Evolutionary conservation across 352 stramenopile species (phyloP).

Genomic region (Globisporangium nodosum): DNA sequence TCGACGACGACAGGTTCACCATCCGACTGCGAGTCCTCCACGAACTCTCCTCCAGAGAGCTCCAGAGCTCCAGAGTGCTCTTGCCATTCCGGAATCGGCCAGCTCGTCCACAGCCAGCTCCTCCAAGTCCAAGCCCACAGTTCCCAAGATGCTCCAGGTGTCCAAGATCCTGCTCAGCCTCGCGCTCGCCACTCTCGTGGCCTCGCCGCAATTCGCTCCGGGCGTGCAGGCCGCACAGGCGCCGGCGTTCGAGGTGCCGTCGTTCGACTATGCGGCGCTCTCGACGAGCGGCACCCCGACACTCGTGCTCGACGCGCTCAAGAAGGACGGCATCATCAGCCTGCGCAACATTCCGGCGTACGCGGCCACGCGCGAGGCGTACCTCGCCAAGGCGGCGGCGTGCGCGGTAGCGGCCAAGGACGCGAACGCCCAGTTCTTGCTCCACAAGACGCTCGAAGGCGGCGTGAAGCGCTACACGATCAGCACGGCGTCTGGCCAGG

Average conservation of each 20-base stretch:
- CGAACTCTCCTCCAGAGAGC: conserved; percentile 1
- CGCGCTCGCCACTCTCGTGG: conserved; percentile 2
- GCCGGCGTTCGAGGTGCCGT: conserved; percentile 37
- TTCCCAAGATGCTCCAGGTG: conserved; percentile 5
- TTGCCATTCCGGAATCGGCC: background rate
- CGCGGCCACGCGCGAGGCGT: conserved; percentile 28
- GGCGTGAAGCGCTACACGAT: conserved; percentile 70
- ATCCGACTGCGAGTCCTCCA: conserved; percentile 1
- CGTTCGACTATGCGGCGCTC: conserved; percentile 52
- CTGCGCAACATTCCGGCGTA: conserved; percentile 59
- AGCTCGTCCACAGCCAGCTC: background rate
- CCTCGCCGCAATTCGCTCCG: background rate
- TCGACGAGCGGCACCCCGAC: conserved; percentile 21
- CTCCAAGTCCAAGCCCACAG: background rate
- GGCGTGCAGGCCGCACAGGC: conserved; percentile 1
- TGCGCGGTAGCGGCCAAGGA: conserved; percentile 37
- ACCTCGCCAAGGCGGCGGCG: conserved; percentile 36
- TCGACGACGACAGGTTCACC: too few species aligned
- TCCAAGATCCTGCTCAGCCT: conserved; percentile 10
- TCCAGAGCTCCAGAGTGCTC: too few species aligned
- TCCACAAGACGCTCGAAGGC: conserved; percentile 53
- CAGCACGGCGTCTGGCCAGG: conserved; percentile 41
- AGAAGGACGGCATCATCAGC: conserved; percentile 62
- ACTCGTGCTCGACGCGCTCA: conserved; percentile 44
- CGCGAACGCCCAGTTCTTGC: conserved; percentile 30